Percentiles rank a stretch among this genome's conserved stretches.
Conservation (phyloP, 2,329 filamentous ascomycete genomes). For the Rhinocladiella similis region DNA sequence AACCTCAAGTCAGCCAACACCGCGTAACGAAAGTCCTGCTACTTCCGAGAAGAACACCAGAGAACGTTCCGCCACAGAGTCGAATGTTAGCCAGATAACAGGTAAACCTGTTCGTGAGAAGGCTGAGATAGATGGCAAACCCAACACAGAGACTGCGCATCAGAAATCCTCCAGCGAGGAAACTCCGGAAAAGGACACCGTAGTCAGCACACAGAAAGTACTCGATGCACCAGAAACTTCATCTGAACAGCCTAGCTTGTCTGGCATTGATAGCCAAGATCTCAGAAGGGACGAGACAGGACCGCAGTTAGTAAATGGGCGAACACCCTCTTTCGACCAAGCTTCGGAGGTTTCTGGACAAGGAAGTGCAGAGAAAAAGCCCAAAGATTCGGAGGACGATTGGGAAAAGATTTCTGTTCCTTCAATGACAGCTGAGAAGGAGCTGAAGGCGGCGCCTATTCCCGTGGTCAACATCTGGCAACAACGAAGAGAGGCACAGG, state of each 20-base stretch:
- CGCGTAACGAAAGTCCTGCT: constrained; percentile 21
- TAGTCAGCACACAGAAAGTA: constrained; percentile 22
- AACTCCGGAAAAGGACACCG: constrained; percentile 33
- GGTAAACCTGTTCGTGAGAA: constrained; percentile 9
- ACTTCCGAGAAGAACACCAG: constrained; percentile 20
- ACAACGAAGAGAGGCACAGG: constrained; percentile 68
- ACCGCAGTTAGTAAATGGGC: constrained; percentile 24
- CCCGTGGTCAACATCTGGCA: constrained; percentile 88
- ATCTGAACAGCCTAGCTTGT: constrained; percentile 53
- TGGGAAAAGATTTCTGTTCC: constrained; percentile 62
- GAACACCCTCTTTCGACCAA: constrained; percentile 11
- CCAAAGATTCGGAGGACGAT: constrained; percentile 53
- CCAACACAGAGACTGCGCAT: constrained; percentile 34
- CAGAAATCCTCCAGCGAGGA: constrained; percentile 49
- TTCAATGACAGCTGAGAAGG: constrained; percentile 42
- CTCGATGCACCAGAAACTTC: constrained; percentile 28
- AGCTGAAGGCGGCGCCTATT: constrained; percentile 76
- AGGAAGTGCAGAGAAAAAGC: constrained; percentile 48
- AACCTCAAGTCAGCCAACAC: constrained; percentile 29
- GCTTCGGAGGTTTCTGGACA: constrained; percentile 28
- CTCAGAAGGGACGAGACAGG: constrained; percentile 65
- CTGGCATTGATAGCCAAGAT: constrained; percentile 66
- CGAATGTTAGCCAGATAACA: constrained; percentile 4
- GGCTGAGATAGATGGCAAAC: constrained; percentile 17
- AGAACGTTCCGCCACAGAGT: constrained; percentile 11